Conservation (phyloP, 225 moss, liverwort and hornwort species). For the Polytrichum formosum region DNA sequence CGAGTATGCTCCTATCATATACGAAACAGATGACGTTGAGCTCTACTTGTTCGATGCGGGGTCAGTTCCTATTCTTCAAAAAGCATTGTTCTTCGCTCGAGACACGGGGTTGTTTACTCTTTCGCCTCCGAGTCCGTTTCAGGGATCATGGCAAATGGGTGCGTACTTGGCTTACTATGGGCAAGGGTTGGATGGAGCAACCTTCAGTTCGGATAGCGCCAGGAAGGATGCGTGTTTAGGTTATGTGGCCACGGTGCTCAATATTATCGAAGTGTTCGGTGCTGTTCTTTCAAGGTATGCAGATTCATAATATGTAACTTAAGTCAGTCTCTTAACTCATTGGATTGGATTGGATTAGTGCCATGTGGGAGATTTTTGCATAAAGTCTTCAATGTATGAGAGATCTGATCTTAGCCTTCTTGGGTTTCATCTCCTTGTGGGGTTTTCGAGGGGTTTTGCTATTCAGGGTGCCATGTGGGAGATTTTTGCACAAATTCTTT, state of each 20-base stretch:
- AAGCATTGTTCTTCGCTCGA: constrained; percentile 30
- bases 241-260: constrained; percentile 51
- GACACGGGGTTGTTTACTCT: constrained; percentile 47
- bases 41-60: constrained; percentile 39
- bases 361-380: too few relatives aligned
- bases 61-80: constrained; percentile 23
- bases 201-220: constrained; percentile 17
- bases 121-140: constrained; percentile 41
- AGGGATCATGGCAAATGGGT: constrained; percentile 47
- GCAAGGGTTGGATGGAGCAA: constrained; percentile 9
- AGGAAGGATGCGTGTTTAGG: constrained; percentile 39
- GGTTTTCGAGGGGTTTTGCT: too few relatives aligned
- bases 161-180: constrained; percentile 60
- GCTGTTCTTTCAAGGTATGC: constrained; percentile 38
- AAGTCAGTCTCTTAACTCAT: too few relatives aligned
- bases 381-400: too few relatives aligned
- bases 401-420: too few relatives aligned
- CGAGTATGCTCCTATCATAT: constrained; percentile 63
- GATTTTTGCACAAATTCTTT: too few relatives aligned
- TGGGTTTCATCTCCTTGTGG: too few relatives aligned
- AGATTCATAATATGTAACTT: too few relatives aligned
- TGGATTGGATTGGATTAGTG: too few relatives aligned
- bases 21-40: constrained; percentile 16
- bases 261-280: constrained; percentile 42
- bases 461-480: too few relatives aligned